phyloP scores from a whole-genome alignment of 345 rosid genomes.

The Triadica sebifera region DNA sequence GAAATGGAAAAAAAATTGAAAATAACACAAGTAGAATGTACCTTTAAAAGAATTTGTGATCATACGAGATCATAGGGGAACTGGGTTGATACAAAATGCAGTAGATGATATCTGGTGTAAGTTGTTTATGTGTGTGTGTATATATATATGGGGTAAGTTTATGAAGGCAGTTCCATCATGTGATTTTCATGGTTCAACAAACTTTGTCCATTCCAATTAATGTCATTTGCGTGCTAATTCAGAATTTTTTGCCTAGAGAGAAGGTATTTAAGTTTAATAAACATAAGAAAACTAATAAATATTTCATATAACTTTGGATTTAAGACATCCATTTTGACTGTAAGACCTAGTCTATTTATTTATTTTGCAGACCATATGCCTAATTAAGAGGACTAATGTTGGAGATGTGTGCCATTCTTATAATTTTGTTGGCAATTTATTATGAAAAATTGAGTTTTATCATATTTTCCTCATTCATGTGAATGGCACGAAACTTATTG shows the following conservation, averaged over 20 bases:
- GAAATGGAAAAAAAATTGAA: neutral
- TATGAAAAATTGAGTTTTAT: neutral
- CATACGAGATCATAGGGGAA: neutral
- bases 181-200: constrained; percentile 45
- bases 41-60: neutral
- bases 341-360: neutral
- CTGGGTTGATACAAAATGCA: neutral
- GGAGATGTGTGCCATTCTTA: neutral
- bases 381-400: constrained; percentile 14
- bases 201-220: constrained; percentile 14
- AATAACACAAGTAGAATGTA: neutral
- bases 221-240: constrained; percentile 24
- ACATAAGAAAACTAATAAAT: too few relatives aligned
- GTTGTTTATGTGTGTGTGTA: neutral
- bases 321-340: neutral
- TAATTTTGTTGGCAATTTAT: neutral
- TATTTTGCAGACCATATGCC: neutral
- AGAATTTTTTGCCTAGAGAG: neutral
- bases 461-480: neutral
- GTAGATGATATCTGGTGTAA: neutral
- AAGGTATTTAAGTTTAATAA: neutral
- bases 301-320: neutral
- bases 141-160: neutral
- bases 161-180: constrained; percentile 44
- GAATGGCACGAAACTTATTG: too few relatives aligned